Conservation (phyloP, 1,139 yeast species). For the Candida pseudocylindracea region DNA sequence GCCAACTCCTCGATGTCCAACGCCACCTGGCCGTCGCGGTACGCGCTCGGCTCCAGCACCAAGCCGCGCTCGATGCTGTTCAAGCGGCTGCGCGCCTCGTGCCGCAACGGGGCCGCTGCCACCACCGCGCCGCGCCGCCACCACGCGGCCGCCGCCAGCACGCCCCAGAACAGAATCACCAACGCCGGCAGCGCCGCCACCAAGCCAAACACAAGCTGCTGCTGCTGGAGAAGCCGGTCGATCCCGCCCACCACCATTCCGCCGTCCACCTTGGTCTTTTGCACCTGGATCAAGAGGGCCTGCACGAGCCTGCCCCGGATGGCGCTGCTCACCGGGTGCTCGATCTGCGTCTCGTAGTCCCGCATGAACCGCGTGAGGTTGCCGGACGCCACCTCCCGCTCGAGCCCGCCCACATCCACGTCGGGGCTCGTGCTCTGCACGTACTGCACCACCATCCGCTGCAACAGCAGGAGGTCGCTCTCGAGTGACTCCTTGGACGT, state of each 20-base stretch:
- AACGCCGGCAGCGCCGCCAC: conserved; percentile 76
- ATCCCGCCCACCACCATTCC: conserved; percentile 79
- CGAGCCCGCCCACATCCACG: conserved; percentile 10
- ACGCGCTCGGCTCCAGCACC: conserved; percentile 2
- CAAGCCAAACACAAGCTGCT: conserved; percentile 78
- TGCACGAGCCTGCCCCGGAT: conserved; percentile 51
- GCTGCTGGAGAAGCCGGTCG: conserved; percentile 72
- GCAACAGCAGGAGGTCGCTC: conserved; percentile 61
- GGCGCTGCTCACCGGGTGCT: conserved; percentile 39
- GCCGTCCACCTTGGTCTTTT: conserved; percentile 90
- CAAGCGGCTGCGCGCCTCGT: conserved; percentile 12
- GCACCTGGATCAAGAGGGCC: conserved; percentile 68
- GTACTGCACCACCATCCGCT: conserved; percentile 72
- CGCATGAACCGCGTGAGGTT: conserved; percentile 64
- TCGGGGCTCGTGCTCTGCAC: conserved; percentile 15
- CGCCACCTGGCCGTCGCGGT: conserved; percentile 26
- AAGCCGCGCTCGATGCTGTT: conserved; percentile 17
- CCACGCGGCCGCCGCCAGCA: not conserved
- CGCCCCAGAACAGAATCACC: conserved; percentile 26
- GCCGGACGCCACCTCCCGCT: conserved; percentile 30
- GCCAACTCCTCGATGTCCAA: conserved; percentile 35
- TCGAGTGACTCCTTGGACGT: conserved; percentile 60
- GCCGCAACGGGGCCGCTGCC: conserved; percentile 16
- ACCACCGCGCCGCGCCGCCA: conserved; percentile 5
- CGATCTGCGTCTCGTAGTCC: conserved; percentile 57